Percentiles rank a stretch among this genome's conserved stretches.
Conservation (phyloP, 768 basidiomycete species). For the Termitomyces sp. region DNA sequence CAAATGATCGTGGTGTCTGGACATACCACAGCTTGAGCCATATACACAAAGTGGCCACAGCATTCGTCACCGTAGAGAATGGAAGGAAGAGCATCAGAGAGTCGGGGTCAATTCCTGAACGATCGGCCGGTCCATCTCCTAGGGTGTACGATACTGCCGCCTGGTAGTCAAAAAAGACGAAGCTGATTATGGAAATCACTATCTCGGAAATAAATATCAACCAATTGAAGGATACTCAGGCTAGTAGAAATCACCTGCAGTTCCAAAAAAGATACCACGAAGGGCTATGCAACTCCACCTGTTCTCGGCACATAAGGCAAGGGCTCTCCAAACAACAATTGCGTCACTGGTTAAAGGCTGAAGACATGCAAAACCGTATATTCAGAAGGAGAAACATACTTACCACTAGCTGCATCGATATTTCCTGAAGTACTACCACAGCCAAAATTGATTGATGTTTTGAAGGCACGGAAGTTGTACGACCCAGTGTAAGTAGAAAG, state of each 20-base stretch:
- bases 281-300: background rate
- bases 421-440: background rate
- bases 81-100: background rate
- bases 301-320: background rate
- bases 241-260: background rate
- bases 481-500: background rate
- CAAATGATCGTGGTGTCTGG: background rate
- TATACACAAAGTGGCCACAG: background rate
- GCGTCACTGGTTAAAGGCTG: background rate
- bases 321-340: background rate
- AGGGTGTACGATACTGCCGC: background rate
- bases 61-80: background rate
- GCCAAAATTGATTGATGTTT: background rate
- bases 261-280: background rate
- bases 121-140: background rate
- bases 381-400: background rate
- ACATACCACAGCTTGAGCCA: background rate
- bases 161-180: background rate
- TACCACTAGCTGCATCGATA: background rate
- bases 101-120: background rate
- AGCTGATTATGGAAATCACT: background rate
- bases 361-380: background rate
- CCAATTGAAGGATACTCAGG: background rate
- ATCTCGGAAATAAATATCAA: background rate
- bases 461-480: background rate